Conservation (phyloP, 805 yeast species). For the Metschnikowia orientalis region DNA sequence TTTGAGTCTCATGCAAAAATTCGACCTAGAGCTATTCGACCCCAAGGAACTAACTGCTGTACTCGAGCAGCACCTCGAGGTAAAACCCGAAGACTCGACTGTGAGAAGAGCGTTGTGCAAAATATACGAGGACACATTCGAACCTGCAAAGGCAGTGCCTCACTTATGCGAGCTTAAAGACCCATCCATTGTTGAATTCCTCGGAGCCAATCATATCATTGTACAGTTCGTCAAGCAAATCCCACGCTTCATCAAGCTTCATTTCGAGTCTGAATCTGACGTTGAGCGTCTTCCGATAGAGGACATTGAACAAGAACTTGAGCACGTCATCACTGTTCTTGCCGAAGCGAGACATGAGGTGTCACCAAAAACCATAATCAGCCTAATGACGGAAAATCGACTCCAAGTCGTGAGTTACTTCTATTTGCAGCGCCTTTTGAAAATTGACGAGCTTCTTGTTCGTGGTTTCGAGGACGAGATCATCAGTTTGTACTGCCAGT, state of each 20-base stretch:
- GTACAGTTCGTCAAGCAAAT: constrained; percentile 44
- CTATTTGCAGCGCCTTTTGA: constrained; percentile 57
- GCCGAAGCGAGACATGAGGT: constrained; percentile 66
- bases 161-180: constrained; percentile 60
- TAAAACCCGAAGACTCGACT: constrained; percentile 8
- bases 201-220: constrained; percentile 62
- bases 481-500: constrained; percentile 61
- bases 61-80: constrained; percentile 45
- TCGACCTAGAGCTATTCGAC: constrained; percentile 60
- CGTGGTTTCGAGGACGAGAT: constrained; percentile 62
- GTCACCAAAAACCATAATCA: constrained; percentile 47
- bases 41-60: constrained; percentile 37
- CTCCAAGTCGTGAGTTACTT: constrained; percentile 55
- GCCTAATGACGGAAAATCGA: constrained; percentile 38
- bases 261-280: constrained; percentile 33
- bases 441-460: constrained; percentile 51
- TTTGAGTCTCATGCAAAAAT: constrained; percentile 40
- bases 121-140: constrained; percentile 53
- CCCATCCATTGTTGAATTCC: constrained; percentile 48
- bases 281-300: constrained; percentile 38
- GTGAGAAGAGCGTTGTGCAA: constrained; percentile 46
- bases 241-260: constrained; percentile 47
- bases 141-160: constrained; percentile 58
- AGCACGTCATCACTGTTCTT: constrained; percentile 48
- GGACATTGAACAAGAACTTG: constrained; percentile 36